A percentile compares a stretch with the other conserved stretches of the same genome.
phyloP scores from a whole-genome alignment of 2,329 filamentous ascomycete species.

The Colletotrichum liriopes region DNA sequence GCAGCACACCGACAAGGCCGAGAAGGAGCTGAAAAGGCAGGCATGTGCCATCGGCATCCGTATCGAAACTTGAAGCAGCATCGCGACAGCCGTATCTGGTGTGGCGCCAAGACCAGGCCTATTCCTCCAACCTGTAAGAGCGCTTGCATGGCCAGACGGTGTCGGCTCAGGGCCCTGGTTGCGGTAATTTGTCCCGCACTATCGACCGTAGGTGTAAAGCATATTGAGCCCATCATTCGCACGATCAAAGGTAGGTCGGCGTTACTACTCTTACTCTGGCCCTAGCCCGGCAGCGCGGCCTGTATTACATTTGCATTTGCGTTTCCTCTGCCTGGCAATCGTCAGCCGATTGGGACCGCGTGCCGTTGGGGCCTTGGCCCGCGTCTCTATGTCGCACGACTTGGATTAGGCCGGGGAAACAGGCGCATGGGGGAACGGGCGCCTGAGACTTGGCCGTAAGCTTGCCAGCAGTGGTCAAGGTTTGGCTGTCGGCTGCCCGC shows the following conservation, averaged over 20 bases:
- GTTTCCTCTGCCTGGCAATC: constrained; percentile 6
- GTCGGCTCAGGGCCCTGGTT: constrained; percentile 39
- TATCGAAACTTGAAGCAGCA: constrained; percentile 24
- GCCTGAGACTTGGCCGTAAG: neutral
- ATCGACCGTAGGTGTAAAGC: constrained; percentile 37
- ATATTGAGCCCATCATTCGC: constrained; percentile 20
- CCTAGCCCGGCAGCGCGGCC: constrained; percentile 12
- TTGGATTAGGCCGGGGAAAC: constrained; percentile 26
- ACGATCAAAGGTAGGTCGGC: constrained; percentile 21
- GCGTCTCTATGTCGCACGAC: constrained; percentile 35
- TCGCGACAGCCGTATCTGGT: constrained; percentile 33
- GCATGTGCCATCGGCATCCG: constrained; percentile 25
- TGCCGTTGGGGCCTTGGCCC: constrained; percentile 17
- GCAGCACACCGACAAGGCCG: constrained; percentile 7
- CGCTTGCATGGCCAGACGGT: constrained; percentile 30
- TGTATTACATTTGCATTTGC: constrained; percentile 15
- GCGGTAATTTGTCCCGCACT: constrained; percentile 42
- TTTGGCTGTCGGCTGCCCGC: neutral
- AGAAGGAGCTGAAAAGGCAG: constrained; percentile 21
- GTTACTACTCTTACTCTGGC: constrained; percentile 11
- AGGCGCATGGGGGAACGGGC: constrained; percentile 3
- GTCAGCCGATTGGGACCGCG: constrained; percentile 20
- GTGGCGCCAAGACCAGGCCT: constrained; percentile 34
- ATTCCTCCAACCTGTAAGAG: constrained; percentile 24
- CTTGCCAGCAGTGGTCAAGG: neutral